A percentile compares a stretch with the other conserved stretches of the same genome.
Evolutionary conservation across 371 early-diverging fungal species (phyloP).

Genomic region (Mucor irregularis): DNA sequence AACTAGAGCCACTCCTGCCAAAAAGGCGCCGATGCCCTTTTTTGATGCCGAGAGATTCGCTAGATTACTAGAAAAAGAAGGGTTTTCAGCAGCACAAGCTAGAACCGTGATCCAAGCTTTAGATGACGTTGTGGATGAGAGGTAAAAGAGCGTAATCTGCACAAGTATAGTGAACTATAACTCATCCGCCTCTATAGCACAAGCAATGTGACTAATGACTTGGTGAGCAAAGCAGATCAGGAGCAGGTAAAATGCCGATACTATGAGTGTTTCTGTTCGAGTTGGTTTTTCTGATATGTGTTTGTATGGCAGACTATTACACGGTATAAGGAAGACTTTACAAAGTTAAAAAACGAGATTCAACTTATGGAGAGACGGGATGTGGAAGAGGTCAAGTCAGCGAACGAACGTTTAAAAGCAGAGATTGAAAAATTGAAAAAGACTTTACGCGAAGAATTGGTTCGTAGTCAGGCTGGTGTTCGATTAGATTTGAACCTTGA

Average conservation of each 20-base stretch:
- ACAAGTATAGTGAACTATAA: not conserved
- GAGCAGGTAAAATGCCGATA: no score
- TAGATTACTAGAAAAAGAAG: constrained; percentile 71
- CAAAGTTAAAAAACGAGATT: constrained; percentile 84
- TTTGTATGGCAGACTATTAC: constrained; percentile 67
- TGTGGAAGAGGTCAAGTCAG: constrained; percentile 80
- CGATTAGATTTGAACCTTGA: constrained; percentile 89
- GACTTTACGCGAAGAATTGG: constrained; percentile 82
- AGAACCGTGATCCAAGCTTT: constrained; percentile 79
- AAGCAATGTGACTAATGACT: constrained; percentile 58
- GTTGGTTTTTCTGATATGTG: no score
- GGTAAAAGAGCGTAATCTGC: constrained; percentile 46
- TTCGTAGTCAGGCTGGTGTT: constrained; percentile 85
- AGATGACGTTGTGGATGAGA: constrained; percentile 77
- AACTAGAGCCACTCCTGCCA: constrained; percentile 10
- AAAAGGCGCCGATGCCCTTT: constrained; percentile 37
- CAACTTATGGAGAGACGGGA: constrained; percentile 89
- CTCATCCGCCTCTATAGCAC: constrained; percentile 31
- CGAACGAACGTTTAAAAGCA: constrained; percentile 75
- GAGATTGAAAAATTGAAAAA: constrained; percentile 86
- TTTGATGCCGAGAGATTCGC: constrained; percentile 82
- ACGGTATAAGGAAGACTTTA: constrained; percentile 86
- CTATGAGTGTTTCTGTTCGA: no score
- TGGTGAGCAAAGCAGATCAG: constrained; percentile 83
- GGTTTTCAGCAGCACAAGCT: constrained; percentile 73